Evolutionary conservation across 2,329 filamentous ascomycete species (phyloP), one percentile per base, ranked within the genome.

Genomic region (Ampelomyces quisqualis): DNA sequence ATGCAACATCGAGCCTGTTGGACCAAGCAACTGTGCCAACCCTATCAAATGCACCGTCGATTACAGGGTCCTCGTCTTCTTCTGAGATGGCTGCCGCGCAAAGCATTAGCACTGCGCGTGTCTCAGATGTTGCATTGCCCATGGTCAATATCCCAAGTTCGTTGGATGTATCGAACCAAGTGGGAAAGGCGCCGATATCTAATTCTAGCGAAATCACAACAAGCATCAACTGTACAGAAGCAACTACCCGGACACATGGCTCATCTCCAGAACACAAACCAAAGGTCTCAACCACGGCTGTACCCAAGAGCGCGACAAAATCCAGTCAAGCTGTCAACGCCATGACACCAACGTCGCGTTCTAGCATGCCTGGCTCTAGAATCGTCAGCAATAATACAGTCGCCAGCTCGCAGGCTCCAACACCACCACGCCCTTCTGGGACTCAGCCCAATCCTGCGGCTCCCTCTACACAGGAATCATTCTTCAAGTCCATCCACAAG

Each of bases 401-500:
- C 7, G 55, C 34, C 32, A 51, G 32, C 10, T 24, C 55, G 7
- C 52, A 51, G 33, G 21, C 43, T 18, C 51, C 56, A 21, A 26
- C 53, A 3, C 51, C 58, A 19, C 27, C 54, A 11, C 56, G 64
- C 19, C 44, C 47, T 18, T 54, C 74, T 7, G 60, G 75, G 28
- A 70, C 72, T 18, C 70, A 79, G 53, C 71, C 76, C 1, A 62
- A 57, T 19, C 68, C 77, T 2, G 70, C 85, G 1, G 80, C 82
- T 1, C 90, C 91, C 2, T 90, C 90, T 0, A 93, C 94, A 1
- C 93, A 98, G 67, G 93, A 98, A 65, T 93, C 88, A 2, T 97
- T 98, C 70, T 98, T 96, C 78, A 97, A 97, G 67, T 88, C 90
- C 3, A 85, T 97, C 7, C 89, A 90, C 49, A 97, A 97, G 68